Evolutionary conservation across 495 filamentous ascomycete species (phyloP).

Genomic region (Rhizodiscina lignyota): DNA sequence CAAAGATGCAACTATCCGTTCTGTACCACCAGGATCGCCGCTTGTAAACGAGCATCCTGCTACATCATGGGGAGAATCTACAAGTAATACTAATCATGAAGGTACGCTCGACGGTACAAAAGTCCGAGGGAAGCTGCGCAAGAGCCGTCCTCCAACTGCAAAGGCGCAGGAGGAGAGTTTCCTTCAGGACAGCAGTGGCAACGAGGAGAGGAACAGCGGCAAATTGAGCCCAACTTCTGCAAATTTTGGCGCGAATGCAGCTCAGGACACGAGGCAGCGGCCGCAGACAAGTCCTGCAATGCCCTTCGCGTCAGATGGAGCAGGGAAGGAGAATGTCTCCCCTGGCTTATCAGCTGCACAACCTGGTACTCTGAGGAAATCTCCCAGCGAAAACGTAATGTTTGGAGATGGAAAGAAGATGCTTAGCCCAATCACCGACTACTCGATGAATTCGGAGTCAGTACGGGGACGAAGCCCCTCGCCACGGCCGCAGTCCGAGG

Average conservation of each 20-base stretch:
- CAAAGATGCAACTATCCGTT: constrained; percentile 39
- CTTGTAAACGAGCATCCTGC: constrained; percentile 7
- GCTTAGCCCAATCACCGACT: too few relatives aligned
- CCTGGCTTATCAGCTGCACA: too few relatives aligned
- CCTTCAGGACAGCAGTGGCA: constrained; percentile 34
- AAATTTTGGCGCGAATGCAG: not conserved
- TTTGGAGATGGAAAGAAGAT: too few relatives aligned
- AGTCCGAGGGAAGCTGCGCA: constrained; percentile 12
- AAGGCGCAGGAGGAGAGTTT: constrained; percentile 23
- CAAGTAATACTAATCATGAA: constrained; percentile 2
- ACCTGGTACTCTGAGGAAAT: too few relatives aligned
- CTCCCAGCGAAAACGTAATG: too few relatives aligned
- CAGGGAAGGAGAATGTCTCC: not conserved
- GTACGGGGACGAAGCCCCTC: too few relatives aligned
- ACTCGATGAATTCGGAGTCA: too few relatives aligned
- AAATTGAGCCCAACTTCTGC: not conserved
- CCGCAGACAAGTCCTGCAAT: constrained; percentile 8
- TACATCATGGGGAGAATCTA: constrained; percentile 8
- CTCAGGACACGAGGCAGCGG: constrained; percentile 8
- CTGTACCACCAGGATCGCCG: constrained; percentile 20
- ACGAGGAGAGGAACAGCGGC: constrained; percentile 18
- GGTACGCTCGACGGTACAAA: constrained; percentile 3
- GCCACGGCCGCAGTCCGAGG: too few relatives aligned
- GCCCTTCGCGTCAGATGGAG: too few relatives aligned
- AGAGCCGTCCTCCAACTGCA: constrained; percentile 8